Conservation (phyloP, 768 basidiomycete species). For the Suillus americanus region DNA sequence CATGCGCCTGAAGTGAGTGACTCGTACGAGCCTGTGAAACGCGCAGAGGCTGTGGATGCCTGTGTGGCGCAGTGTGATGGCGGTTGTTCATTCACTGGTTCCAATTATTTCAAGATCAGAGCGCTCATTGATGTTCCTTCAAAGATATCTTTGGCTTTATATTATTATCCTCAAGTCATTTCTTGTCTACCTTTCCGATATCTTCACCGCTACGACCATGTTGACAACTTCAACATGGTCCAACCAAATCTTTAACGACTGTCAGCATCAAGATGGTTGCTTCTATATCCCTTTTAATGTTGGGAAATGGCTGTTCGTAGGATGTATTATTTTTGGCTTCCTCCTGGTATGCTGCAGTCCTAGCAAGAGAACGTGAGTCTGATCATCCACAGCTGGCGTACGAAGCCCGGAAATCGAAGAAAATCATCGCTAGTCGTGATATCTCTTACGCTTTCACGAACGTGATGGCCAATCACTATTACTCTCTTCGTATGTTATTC, state of each 20-base stretch:
- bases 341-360: slow-evolving; percentile 60
- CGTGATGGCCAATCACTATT: slow-evolving; percentile 95
- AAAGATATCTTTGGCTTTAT: slow-evolving; percentile 91
- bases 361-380: slow-evolving; percentile 11
- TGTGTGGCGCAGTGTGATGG: not conserved
- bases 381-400: slow-evolving; percentile 68
- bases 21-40: not conserved
- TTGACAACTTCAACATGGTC: slow-evolving; percentile 89
- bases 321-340: slow-evolving; percentile 98
- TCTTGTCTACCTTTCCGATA: slow-evolving; percentile 95
- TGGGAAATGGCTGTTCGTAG: slow-evolving; percentile 96
- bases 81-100: not conserved
- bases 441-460: slow-evolving; percentile 99
- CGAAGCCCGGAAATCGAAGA: slow-evolving; percentile 88
- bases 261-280: slow-evolving; percentile 62
- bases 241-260: slow-evolving; percentile 84
- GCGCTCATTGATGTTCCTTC: slow-evolving; percentile 13
- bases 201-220: slow-evolving; percentile 97
- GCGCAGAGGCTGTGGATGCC: not conserved
- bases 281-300: slow-evolving; percentile 84
- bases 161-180: slow-evolving; percentile 92
- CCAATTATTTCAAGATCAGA: not conserved
- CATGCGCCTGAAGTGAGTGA: slow-evolving; percentile 80
- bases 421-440: slow-evolving; percentile 92
- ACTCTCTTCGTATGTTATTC: slow-evolving; percentile 76